These are phyloP conservation scores for Emergomyces pasteurianus DNA, from an alignment of 2,329 filamentous ascomycete genomes.

Conservation along the genomic window DNA sequence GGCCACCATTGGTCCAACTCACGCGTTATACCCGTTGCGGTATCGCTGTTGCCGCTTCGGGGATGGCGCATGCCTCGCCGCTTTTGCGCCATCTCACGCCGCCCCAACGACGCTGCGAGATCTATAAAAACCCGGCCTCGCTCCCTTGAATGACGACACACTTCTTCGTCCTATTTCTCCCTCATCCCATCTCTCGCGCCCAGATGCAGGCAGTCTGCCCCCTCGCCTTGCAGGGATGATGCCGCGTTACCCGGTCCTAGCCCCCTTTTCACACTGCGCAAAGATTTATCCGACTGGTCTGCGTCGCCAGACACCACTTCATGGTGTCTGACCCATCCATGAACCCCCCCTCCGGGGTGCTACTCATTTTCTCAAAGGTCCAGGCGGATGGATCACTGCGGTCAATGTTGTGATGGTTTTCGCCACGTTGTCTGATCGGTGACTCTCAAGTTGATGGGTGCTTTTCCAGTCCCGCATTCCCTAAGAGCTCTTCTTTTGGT, in stretches of 20 bases:
- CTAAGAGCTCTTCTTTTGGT: not conserved
- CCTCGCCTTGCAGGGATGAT: not conserved
- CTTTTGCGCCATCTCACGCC: not conserved
- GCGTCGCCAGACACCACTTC: not conserved
- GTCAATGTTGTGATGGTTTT: not conserved
- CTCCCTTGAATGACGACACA: constrained; percentile 14
- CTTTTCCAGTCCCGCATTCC: not conserved
- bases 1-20: not conserved
- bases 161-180: constrained; percentile 14
- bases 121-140: constrained; percentile 16
- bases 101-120: constrained; percentile 6
- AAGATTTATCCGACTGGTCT: not conserved
- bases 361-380: not conserved
- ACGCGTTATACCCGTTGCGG: not conserved
- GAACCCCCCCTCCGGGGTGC: not conserved
- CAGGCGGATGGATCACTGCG: not conserved
- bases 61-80: not conserved
- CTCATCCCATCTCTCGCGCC: constrained; percentile 3
- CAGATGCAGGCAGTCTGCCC: not conserved
- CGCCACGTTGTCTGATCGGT: not conserved
- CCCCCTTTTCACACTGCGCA: not conserved
- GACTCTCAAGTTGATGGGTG: not conserved
- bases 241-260: not conserved
- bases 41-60: too few species aligned
- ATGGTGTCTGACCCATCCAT: not conserved